phyloP scores from a whole-genome alignment of 2,329 filamentous ascomycete genomes.

The Pestalotiopsis sp. region DNA sequence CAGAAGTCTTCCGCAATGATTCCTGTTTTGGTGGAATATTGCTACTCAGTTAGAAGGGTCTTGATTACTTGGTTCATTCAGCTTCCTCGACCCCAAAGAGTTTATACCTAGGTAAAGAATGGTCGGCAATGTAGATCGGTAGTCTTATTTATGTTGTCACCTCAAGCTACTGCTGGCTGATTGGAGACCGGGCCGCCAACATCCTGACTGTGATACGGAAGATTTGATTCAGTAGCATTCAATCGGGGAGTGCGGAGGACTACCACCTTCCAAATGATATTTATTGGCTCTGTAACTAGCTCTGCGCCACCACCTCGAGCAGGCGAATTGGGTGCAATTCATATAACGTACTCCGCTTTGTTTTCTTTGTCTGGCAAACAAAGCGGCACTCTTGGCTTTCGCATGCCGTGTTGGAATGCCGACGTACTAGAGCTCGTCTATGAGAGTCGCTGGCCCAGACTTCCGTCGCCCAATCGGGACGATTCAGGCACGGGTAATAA shows the following conservation, averaged over 20 bases:
- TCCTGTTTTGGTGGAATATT: too few species aligned
- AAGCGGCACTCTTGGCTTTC: neutral
- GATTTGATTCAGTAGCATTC: neutral
- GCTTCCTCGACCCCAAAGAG: neutral
- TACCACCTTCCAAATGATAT: neutral
- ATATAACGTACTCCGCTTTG: neutral
- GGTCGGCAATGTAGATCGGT: neutral
- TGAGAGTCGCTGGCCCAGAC: neutral
- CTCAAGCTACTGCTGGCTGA: neutral
- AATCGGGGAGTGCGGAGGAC: neutral
- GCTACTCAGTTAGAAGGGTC: neutral
- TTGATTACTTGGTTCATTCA: neutral
- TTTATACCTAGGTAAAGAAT: neutral
- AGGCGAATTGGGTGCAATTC: neutral
- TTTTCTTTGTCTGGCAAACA: neutral
- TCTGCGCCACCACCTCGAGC: too few species aligned
- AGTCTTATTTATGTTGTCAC: neutral
- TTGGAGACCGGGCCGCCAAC: neutral
- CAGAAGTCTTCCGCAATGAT: too few species aligned
- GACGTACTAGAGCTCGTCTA: neutral
- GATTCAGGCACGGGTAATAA: neutral
- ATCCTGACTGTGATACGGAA: neutral
- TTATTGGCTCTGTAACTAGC: neutral
- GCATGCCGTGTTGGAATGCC: neutral
- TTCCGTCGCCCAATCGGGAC: neutral